Evolutionary conservation across 2,329 filamentous ascomycete species (phyloP).

Genomic region (Lecanosticta acicola): DNA sequence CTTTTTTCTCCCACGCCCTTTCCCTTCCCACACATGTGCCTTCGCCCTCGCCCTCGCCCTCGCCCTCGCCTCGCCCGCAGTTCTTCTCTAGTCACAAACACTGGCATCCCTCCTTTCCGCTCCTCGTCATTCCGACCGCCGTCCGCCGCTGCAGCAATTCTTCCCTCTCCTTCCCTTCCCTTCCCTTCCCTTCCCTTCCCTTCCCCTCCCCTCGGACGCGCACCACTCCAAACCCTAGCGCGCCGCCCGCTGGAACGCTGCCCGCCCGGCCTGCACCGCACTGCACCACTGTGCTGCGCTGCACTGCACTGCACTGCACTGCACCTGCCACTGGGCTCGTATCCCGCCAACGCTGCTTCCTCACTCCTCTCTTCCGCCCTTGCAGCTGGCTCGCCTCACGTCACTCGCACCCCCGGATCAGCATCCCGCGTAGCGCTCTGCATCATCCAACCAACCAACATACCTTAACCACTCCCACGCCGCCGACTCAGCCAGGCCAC

Average conservation of each 20-base stretch:
- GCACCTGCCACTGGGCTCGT: background rate
- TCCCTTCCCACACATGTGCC: background rate
- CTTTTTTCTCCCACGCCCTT: background rate
- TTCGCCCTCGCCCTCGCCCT: background rate
- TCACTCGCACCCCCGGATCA: slow-evolving; percentile 2
- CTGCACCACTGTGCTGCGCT: too few relatives aligned
- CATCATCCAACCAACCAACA: background rate
- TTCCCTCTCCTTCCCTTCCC: background rate
- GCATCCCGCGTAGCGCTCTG: slow-evolving; percentile 2
- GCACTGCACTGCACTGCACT: too few relatives aligned
- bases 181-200: background rate
- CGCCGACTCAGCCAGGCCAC: slow-evolving; percentile 3
- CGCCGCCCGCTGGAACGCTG: background rate
- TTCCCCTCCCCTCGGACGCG: background rate
- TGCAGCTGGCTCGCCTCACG: background rate
- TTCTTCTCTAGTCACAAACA: too few relatives aligned
- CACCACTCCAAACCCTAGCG: background rate
- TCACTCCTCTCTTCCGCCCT: background rate
- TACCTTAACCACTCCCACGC: background rate
- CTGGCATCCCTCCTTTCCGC: too few relatives aligned
- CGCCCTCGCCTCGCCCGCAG: background rate
- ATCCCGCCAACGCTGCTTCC: background rate
- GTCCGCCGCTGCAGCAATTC: background rate
- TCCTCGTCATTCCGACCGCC: background rate
- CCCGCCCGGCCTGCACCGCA: background rate